Conservation (phyloP, 257 asterid genomes). For the Nicotiana paniculata region DNA sequence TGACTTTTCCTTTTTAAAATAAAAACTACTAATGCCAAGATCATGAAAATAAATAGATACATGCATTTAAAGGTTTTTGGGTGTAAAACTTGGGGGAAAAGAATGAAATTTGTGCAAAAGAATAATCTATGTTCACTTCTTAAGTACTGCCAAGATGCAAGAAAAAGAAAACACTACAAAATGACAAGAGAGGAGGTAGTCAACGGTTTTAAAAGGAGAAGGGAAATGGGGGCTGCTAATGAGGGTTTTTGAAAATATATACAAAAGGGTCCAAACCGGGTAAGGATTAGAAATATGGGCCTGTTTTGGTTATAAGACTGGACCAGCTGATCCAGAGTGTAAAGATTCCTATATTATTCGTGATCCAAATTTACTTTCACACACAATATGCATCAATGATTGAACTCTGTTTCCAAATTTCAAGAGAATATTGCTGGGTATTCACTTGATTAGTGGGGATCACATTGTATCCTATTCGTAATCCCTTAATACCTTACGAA, state of each 20-base stretch:
- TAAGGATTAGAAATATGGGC: no score
- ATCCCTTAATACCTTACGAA: neutral
- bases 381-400: neutral
- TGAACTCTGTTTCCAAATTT: neutral
- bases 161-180: neutral
- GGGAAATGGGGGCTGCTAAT: no score
- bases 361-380: neutral
- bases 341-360: neutral
- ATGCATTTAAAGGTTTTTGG: no score
- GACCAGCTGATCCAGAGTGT: no score
- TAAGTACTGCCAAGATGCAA: neutral
- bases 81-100: no score
- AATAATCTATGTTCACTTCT: neutral
- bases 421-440: neutral
- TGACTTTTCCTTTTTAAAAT: no score
- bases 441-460: neutral
- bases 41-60: no score
- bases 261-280: no score
- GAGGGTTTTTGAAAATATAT: no score
- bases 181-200: slow-evolving; percentile 28
- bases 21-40: no score
- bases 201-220: no score
- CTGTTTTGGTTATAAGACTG: no score
- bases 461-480: neutral
- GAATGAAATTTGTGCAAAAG: neutral